These are phyloP conservation scores for Collariella sp. DNA, from an alignment of 495 filamentous ascomycete genomes.

Conservation along the genomic window DNA sequence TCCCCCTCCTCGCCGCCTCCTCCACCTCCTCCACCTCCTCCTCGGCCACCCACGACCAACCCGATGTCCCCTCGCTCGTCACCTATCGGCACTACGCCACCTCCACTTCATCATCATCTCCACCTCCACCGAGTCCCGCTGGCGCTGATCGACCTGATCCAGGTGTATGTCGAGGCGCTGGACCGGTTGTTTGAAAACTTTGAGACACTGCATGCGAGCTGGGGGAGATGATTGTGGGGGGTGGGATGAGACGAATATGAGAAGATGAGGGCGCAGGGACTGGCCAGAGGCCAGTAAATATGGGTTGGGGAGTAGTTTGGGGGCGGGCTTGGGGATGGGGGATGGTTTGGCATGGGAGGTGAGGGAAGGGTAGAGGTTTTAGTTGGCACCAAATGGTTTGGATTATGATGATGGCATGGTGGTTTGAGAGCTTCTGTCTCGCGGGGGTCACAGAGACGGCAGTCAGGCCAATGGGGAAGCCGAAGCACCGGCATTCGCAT, in stretches of 20 bases:
- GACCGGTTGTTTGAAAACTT: slow-evolving; percentile 96
- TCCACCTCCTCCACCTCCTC: slow-evolving; percentile 47
- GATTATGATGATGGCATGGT: neutral
- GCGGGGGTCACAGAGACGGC: neutral
- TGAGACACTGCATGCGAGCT: slow-evolving; percentile 87
- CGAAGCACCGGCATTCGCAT: neutral
- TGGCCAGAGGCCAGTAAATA: slow-evolving; percentile 58
- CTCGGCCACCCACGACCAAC: slow-evolving; percentile 49
- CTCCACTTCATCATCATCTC: slow-evolving; percentile 98
- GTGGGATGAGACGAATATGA: slow-evolving; percentile 86
- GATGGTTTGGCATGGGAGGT: slow-evolving; percentile 52
- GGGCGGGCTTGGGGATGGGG: slow-evolving; percentile 45
- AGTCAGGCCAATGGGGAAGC: neutral
- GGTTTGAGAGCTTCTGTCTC: too few species aligned
- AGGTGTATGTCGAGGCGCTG: slow-evolving; percentile 93
- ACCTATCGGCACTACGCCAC: slow-evolving; percentile 98
- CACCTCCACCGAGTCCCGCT: slow-evolving; percentile 97
- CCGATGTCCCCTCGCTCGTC: slow-evolving; percentile 86
- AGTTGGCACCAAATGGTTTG: neutral
- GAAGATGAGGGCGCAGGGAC: slow-evolving; percentile 73
- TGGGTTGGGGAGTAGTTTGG: slow-evolving; percentile 24
- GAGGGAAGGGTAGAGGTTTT: neutral
- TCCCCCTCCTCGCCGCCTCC: slow-evolving; percentile 42
- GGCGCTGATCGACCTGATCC: slow-evolving; percentile 89
- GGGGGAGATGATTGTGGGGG: slow-evolving; percentile 91